Percentiles rank a stretch among this genome's conserved stretches.
phyloP scores from a whole-genome alignment of 2,329 filamentous ascomycete species.

The Phoma herbarum region DNA sequence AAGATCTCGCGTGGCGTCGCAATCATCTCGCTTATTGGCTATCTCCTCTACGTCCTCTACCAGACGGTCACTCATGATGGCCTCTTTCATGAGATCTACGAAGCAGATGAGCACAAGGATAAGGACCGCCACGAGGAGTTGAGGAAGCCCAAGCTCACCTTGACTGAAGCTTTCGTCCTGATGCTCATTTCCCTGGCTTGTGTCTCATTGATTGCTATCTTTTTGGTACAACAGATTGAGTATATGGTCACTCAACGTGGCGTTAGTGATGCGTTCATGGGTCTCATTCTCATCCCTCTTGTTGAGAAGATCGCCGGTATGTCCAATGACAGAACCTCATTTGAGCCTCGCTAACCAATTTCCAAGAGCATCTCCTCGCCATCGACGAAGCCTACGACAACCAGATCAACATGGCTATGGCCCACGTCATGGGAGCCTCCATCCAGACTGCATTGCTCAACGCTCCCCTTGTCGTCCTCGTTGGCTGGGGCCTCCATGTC shows the following conservation, averaged over 20 bases:
- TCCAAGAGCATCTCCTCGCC: slow-evolving; percentile 78
- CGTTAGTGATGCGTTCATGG: slow-evolving; percentile 64
- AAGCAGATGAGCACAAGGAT: slow-evolving; percentile 73
- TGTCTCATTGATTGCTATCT: slow-evolving; percentile 77
- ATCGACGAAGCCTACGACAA: slow-evolving; percentile 86
- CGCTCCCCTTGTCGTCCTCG: slow-evolving; percentile 80
- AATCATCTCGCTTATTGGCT: slow-evolving; percentile 74
- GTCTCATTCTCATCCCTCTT: slow-evolving; percentile 80
- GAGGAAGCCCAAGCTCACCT: slow-evolving; percentile 73
- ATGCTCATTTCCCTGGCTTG: slow-evolving; percentile 70
- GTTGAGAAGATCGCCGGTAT: slow-evolving; percentile 79
- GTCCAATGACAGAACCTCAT: neutral
- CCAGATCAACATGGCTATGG: slow-evolving; percentile 84
- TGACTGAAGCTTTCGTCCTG: slow-evolving; percentile 75
- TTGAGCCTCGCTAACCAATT: slow-evolving; percentile 9
- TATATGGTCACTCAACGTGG: slow-evolving; percentile 61
- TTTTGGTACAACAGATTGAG: slow-evolving; percentile 76
- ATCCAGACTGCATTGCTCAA: slow-evolving; percentile 92
- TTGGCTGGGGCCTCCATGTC: slow-evolving; percentile 76
- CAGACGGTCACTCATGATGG: slow-evolving; percentile 80
- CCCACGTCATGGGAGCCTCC: slow-evolving; percentile 85
- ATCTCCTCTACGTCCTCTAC: slow-evolving; percentile 69
- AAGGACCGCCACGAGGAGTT: slow-evolving; percentile 69
- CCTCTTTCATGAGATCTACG: slow-evolving; percentile 78
- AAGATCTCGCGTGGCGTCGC: slow-evolving; percentile 76